Percentiles rank a stretch among this genome's conserved stretches.
These are phyloP conservation scores for Asclepias syriaca DNA, from an alignment of 257 asterid genomes.

Conservation along the genomic window DNA sequence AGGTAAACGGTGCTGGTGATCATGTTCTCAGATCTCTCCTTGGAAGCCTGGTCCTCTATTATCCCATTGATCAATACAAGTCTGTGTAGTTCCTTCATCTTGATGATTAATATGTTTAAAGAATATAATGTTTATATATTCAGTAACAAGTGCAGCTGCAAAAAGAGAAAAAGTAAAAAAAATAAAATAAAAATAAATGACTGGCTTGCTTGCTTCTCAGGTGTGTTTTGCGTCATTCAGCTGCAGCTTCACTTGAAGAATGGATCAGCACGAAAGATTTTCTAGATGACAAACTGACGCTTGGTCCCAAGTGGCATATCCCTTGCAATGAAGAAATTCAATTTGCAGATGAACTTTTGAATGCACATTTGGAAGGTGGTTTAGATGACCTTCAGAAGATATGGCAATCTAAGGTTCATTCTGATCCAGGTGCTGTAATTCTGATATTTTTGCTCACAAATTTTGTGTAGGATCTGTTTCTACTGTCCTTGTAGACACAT, in stretches of 20 bases:
- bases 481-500: neutral
- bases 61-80: constrained; percentile 95
- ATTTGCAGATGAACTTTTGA: constrained; percentile 87
- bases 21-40: constrained; percentile 93
- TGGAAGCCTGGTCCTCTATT: constrained; percentile 89
- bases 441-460: constrained; percentile 12
- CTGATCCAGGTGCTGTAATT: constrained; percentile 70
- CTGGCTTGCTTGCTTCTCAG: constrained; percentile 36
- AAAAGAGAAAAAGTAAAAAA: neutral
- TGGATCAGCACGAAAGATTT: constrained; percentile 83
- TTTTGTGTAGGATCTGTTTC: neutral
- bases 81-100: constrained; percentile 26
- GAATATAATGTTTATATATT: neutral
- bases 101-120: constrained; percentile 6
- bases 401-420: constrained; percentile 76
- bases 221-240: constrained; percentile 62
- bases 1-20: constrained; percentile 99
- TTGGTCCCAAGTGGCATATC: constrained; percentile 87
- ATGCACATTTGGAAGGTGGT: constrained; percentile 78
- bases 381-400: constrained; percentile 74
- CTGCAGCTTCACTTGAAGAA: constrained; percentile 65
- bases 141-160: no score
- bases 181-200: neutral
- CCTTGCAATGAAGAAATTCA: constrained; percentile 72
- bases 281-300: constrained; percentile 43